Evolutionary conservation across 306 rosid species (phyloP).

Genomic region (Prunus mongolica): DNA sequence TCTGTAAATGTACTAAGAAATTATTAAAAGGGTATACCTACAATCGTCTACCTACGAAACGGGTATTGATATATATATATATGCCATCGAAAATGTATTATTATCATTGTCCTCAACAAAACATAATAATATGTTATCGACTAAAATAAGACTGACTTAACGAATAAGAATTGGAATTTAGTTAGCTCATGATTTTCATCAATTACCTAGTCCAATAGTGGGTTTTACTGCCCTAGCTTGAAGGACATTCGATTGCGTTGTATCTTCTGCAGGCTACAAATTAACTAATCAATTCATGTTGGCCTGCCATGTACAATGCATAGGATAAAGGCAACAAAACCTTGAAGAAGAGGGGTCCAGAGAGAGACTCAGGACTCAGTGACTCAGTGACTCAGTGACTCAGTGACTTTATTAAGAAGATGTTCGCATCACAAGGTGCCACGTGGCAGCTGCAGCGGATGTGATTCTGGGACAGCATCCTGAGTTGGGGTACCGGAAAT

Average conservation of each 20-base stretch:
- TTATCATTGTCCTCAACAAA: too few species aligned
- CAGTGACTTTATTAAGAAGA: background rate
- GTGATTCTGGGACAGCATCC: background rate
- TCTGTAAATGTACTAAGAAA: background rate
- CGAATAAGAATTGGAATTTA: background rate
- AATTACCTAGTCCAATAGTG: background rate
- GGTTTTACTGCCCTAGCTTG: background rate
- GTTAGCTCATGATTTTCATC: background rate
- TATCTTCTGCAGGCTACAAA: slow-evolving; percentile 7
- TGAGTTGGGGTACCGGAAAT: slow-evolving; percentile 1
- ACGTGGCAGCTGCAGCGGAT: background rate
- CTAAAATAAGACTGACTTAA: background rate
- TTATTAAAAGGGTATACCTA: too few species aligned
- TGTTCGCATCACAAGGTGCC: background rate
- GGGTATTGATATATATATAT: too few species aligned
- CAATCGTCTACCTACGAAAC: too few species aligned
- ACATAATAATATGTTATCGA: too few species aligned
- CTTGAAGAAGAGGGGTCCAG: slow-evolving; percentile 10
- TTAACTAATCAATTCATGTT: background rate
- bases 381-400: background rate
- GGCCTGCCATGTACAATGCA: background rate
- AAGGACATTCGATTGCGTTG: background rate
- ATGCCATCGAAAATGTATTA: too few species aligned
- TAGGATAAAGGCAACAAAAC: background rate
- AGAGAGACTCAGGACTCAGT: background rate